phyloP scores from a whole-genome alignment of 768 basidiomycete genomes.

The Lentinula guzmanii region DNA sequence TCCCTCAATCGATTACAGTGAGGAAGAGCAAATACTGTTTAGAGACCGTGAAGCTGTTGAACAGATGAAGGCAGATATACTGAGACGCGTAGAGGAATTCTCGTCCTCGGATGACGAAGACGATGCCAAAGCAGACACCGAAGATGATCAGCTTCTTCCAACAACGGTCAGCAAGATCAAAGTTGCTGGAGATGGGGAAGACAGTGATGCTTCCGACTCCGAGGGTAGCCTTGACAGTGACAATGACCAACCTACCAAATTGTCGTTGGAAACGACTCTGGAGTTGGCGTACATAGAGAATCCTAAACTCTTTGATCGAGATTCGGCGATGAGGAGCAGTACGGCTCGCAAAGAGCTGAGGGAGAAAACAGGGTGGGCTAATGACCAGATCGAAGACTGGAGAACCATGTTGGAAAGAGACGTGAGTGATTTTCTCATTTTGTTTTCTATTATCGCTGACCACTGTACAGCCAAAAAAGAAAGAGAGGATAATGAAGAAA shows the following conservation, averaged over 20 bases:
- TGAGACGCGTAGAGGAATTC: conserved; percentile 67
- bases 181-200: conserved; percentile 57
- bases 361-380: conserved; percentile 65
- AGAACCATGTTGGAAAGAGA: conserved; percentile 83
- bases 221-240: conserved; percentile 28
- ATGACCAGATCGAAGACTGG: conserved; percentile 94
- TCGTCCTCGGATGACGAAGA: conserved; percentile 53
- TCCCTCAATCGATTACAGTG: conserved; percentile 22
- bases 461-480: conserved; percentile 46
- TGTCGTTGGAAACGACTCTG: conserved; percentile 54
- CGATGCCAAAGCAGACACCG: conserved; percentile 21
- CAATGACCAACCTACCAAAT: conserved; percentile 18
- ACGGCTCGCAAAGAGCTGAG: conserved; percentile 63
- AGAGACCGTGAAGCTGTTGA: conserved; percentile 58
- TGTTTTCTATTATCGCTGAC: neutral
- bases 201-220: conserved; percentile 29
- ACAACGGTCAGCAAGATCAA: conserved; percentile 35
- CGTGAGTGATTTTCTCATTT: conserved; percentile 39
- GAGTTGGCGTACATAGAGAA: conserved; percentile 75
- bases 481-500: conserved; percentile 68
- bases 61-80: conserved; percentile 78
- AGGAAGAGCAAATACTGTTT: conserved; percentile 37
- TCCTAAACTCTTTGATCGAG: conserved; percentile 71
- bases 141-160: conserved; percentile 49
- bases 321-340: conserved; percentile 64